Base-by-base conservation (phyloP, 2,329 filamentous ascomycete species). In the Scedosporium minutisporum region DNA sequence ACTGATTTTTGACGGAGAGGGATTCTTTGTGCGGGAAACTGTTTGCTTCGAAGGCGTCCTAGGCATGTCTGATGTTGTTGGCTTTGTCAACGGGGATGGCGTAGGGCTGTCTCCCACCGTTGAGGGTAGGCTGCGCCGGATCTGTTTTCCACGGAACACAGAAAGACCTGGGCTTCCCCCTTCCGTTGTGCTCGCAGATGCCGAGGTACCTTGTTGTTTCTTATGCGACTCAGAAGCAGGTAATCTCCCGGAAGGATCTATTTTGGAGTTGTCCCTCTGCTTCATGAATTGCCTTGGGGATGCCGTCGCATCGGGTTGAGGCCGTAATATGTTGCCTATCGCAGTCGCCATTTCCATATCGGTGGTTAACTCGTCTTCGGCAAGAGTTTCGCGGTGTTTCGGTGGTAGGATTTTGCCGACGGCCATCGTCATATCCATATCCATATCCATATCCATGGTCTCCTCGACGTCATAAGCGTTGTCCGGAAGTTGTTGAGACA, bases 331-430 rank as follows among this genome's bases (percentile, higher is more conserved):
- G 7, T 80, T 78, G 9, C 87, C 87, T 57, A 89, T 76, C 5
- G 82, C 83, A 57, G 78, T 78, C 1, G 87, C 89, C 70, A 89
- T 84, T 57, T 89, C 87, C 87, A 90, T 89, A 0, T 80, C 84
- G 71, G 82, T 78, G 1, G 83, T 86, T 60, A 74, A 67, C 5
- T 72, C 33, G 33, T 38, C 69, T n/a, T 71, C 65, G 66, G 70
- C 57, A 64, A 70, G 66, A 46, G 63, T 57, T 5, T 65, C 67
- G 21, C n/a, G 44, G 18, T 48, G 44, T 3, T 48, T 25, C 10
- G 73, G 65, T 2, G 72, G 69, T 23, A 87, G 66, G 53, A 87
- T 86, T n/a, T 77, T 77, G 12, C 84, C 84, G 29, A 86, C 68
- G 0, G 77, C 82, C 29, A 78, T 72, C 1, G 85, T 87, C 75